A percentile compares a stretch with the other conserved stretches of the same genome.
Evolutionary conservation across 2,329 filamentous ascomycete species (phyloP).

Genomic region (Monilinia laxa): DNA sequence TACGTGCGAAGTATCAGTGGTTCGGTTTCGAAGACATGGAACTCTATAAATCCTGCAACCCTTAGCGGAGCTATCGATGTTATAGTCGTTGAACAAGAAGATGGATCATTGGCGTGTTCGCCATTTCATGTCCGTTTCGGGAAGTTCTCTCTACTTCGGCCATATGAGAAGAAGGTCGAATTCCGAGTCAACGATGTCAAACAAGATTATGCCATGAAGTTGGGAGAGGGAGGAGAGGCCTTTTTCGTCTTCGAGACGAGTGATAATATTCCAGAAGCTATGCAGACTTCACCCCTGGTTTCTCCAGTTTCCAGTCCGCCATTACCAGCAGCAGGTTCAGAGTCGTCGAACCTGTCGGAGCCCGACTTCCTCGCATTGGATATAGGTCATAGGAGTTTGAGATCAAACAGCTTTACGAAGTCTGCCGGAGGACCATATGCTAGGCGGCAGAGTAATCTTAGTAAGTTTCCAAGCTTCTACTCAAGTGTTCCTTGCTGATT

Average conservation of each 20-base stretch:
- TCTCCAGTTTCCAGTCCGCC: slow-evolving; percentile 85
- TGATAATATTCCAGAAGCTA: slow-evolving; percentile 83
- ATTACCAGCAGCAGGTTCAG: slow-evolving; percentile 50
- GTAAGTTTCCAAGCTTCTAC: slow-evolving; percentile 30
- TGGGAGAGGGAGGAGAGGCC: slow-evolving; percentile 94
- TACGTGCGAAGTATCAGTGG: slow-evolving; percentile 96
- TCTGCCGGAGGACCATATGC: slow-evolving; percentile 49
- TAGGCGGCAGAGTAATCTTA: slow-evolving; percentile 38
- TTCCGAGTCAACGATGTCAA: slow-evolving; percentile 92
- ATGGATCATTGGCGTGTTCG: slow-evolving; percentile 85
- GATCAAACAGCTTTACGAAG: slow-evolving; percentile 44
- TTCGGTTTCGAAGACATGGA: slow-evolving; percentile 98
- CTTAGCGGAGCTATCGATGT: slow-evolving; percentile 98
- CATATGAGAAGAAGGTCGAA: slow-evolving; percentile 98
- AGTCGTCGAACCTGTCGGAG: slow-evolving; percentile 57
- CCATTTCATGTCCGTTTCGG: slow-evolving; percentile 98
- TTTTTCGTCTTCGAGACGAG: slow-evolving; percentile 99
- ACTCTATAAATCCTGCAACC: slow-evolving; percentile 97
- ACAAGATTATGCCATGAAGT: slow-evolving; percentile 95
- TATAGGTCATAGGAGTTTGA: slow-evolving; percentile 42
- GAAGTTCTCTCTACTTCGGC: slow-evolving; percentile 93
- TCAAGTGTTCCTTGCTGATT: neutral
- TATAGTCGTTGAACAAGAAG: slow-evolving; percentile 94
- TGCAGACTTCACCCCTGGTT: slow-evolving; percentile 92
- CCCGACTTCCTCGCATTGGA: slow-evolving; percentile 68